Percentiles rank a stretch among this genome's conserved stretches.
These are phyloP conservation scores for Ustilago nuda DNA, from an alignment of 1,284 basidiomycete genomes.

Conservation along the genomic window DNA sequence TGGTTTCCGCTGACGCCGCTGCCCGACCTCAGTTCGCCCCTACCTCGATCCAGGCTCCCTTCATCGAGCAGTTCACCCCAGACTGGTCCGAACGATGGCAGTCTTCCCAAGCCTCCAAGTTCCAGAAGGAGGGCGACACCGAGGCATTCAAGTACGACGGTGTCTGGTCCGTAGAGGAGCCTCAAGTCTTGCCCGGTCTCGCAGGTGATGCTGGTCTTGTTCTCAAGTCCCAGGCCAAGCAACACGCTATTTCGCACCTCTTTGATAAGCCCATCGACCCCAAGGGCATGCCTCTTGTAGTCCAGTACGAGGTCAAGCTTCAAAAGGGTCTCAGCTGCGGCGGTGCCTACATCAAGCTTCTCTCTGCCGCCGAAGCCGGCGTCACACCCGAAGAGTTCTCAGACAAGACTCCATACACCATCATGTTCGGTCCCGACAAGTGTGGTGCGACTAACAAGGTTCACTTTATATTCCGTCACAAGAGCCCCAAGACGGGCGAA, in stretches of 20 bases:
- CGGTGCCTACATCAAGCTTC: conserved; percentile 97
- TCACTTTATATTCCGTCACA: conserved; percentile 69
- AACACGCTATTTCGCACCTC: conserved; percentile 96
- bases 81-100: conserved; percentile 94
- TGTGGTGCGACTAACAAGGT: conserved; percentile 68
- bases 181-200: conserved; percentile 76
- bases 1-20: conserved; percentile 34
- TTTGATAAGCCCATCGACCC: conserved; percentile 84
- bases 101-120: conserved; percentile 95
- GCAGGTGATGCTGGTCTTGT: conserved; percentile 69
- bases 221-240: conserved; percentile 83
- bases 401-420: conserved; percentile 69
- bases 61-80: conserved; percentile 95
- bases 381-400: conserved; percentile 65
- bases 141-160: conserved; percentile 89
- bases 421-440: conserved; percentile 69
- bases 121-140: conserved; percentile 60
- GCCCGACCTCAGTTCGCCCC: conserved; percentile 73
- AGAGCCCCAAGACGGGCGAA: conserved; percentile 71
- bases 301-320: conserved; percentile 96
- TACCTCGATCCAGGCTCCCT: conserved; percentile 86
- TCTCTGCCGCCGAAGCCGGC: conserved; percentile 72
- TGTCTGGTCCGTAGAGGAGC: conserved; percentile 95
- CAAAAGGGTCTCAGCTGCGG: conserved; percentile 99
- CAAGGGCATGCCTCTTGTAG: conserved; percentile 87